Evolutionary conservation across 805 yeast species (phyloP).

Genomic region (Yarrowia yakushimensis): DNA sequence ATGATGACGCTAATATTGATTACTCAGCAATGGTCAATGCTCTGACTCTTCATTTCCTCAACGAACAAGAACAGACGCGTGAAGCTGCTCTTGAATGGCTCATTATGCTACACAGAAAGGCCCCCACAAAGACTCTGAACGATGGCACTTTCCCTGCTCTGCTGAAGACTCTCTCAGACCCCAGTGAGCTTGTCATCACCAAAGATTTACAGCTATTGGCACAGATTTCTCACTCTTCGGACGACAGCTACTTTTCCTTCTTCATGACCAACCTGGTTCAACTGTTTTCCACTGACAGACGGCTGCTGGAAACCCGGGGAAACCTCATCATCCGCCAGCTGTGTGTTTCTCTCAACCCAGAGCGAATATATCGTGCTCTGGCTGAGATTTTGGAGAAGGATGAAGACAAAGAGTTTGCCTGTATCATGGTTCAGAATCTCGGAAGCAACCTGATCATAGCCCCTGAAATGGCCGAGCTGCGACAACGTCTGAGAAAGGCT

Average conservation of each 20-base stretch:
- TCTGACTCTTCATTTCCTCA: conserved; percentile 65
- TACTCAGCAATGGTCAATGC: conserved; percentile 64
- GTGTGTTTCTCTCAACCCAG: conserved; percentile 76
- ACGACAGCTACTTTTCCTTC: conserved; percentile 69
- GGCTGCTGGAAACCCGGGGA: conserved; percentile 65
- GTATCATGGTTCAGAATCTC: conserved; percentile 79
- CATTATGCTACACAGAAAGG: conserved; percentile 69
- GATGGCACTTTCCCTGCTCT: conserved; percentile 72
- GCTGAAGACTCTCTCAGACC: conserved; percentile 66
- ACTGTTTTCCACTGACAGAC: conserved; percentile 66
- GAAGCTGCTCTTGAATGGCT: conserved; percentile 89
- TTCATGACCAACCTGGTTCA: conserved; percentile 69
- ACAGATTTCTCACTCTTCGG: conserved; percentile 64
- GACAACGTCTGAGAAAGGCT: conserved; percentile 58
- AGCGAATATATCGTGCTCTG: conserved; percentile 73
- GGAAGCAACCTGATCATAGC: conserved; percentile 83
- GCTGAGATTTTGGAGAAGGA: conserved; percentile 68
- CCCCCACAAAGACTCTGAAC: conserved; percentile 52
- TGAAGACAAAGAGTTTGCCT: conserved; percentile 63
- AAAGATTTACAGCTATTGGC: conserved; percentile 70
- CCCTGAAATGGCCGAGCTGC: conserved; percentile 67
- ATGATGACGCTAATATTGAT: conserved; percentile 40
- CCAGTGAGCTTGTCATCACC: conserved; percentile 73
- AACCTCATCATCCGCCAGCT: conserved; percentile 80
- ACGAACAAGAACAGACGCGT: conserved; percentile 75